Conservation (phyloP, 257 asterid species). For the Nicotiana knightiana region DNA sequence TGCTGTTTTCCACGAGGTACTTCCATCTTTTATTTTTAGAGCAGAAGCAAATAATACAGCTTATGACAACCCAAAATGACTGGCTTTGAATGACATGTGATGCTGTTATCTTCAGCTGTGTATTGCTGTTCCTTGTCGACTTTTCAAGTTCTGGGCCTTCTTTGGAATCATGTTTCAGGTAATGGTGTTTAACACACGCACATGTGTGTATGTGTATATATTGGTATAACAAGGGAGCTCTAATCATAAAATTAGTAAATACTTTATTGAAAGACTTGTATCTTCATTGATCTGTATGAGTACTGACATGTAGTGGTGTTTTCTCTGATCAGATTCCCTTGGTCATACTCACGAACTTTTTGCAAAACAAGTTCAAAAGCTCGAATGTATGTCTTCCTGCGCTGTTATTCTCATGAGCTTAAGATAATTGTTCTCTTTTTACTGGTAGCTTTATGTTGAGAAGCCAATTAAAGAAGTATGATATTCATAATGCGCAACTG, state of each 20-base stretch:
- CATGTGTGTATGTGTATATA: neutral
- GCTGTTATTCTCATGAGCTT: neutral
- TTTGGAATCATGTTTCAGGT: slow-evolving; percentile 96
- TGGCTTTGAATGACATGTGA: slow-evolving; percentile 5
- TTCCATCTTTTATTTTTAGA: neutral
- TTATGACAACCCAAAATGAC: neutral
- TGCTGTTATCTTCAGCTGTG: slow-evolving; percentile 58
- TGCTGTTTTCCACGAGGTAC: slow-evolving; percentile 96
- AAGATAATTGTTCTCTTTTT: neutral
- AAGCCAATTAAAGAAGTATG: neutral
- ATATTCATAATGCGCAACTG: neutral
- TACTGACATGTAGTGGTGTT: neutral
- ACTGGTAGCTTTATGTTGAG: neutral
- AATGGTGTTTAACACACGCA: neutral
- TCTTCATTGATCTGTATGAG: neutral
- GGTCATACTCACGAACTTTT: slow-evolving; percentile 70
- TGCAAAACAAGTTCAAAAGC: slow-evolving; percentile 79
- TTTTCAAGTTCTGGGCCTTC: slow-evolving; percentile 95
- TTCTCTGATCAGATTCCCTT: slow-evolving; percentile 69
- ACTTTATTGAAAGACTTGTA: neutral
- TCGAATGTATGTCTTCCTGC: slow-evolving; percentile 64
- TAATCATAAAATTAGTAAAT: neutral
- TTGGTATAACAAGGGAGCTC: neutral
- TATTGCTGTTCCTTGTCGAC: slow-evolving; percentile 94
- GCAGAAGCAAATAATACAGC: neutral